Conservation (phyloP, 768 basidiomycete genomes). For the Leucogyrophana mollusca region DNA sequence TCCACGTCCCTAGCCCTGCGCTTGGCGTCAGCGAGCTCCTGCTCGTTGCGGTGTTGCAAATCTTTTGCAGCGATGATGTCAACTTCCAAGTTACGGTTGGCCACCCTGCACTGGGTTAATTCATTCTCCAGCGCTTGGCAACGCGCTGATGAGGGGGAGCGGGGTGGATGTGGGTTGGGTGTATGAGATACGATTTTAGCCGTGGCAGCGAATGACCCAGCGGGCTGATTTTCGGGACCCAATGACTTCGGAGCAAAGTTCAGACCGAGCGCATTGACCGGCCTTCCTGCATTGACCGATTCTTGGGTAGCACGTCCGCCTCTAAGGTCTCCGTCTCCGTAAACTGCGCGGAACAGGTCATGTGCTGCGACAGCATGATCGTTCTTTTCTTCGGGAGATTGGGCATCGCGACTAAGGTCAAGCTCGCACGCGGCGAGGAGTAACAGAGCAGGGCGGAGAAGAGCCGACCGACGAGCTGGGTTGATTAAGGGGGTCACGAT, state of each 20-base stretch:
- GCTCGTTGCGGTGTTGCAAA: conserved; percentile 5
- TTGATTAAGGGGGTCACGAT: too few species aligned
- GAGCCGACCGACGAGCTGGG: conserved; percentile 12
- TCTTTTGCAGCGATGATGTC: conserved; percentile 15
- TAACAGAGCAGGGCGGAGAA: conserved; percentile 26
- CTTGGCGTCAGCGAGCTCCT: neutral
- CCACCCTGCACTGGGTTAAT: conserved; percentile 11
- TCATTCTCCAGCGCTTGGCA: conserved; percentile 24
- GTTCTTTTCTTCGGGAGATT: conserved; percentile 16
- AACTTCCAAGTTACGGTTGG: conserved; percentile 16
- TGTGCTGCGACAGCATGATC: conserved; percentile 20
- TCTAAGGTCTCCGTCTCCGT: conserved; percentile 23
- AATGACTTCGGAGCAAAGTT: too few species aligned
- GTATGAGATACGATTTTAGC: too few species aligned
- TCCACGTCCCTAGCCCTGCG: neutral
- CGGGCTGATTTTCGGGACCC: too few species aligned
- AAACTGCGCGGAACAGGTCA: conserved; percentile 29
- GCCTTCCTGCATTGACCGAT: conserved; percentile 9
- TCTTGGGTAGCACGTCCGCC: too few species aligned
- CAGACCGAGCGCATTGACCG: conserved; percentile 24
- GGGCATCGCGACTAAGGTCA: conserved; percentile 28
- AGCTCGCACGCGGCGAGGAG: conserved; percentile 32
- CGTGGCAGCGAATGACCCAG: too few species aligned
- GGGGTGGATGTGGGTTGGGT: conserved; percentile 1
- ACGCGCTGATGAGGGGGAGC: conserved; percentile 8